Evolutionary conservation across 805 yeast genomes (phyloP).

Genomic region (Candida sakaeoensis): DNA sequence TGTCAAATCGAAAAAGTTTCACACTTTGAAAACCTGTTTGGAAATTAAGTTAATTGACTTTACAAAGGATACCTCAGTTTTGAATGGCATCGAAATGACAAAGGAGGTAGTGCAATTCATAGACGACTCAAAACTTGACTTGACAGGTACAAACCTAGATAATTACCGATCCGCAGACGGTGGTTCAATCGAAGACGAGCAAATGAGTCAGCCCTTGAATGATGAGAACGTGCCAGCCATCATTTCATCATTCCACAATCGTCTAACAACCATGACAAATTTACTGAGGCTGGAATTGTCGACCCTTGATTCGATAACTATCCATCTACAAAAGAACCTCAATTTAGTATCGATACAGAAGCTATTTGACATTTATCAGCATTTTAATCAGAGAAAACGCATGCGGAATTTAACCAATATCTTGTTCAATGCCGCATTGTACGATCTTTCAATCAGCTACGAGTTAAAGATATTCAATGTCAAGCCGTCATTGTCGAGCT

Average conservation of each 20-base stretch:
- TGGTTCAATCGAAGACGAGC: background rate
- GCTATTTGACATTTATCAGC: conserved; percentile 5
- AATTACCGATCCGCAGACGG: background rate
- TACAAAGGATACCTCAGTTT: conserved; percentile 7
- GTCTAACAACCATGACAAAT: background rate
- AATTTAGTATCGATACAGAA: conserved; percentile 4
- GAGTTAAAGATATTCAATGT: conserved; percentile 23
- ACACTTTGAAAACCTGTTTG: conserved; percentile 9
- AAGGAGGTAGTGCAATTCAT: conserved; percentile 7
- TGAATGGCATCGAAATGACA: conserved; percentile 7
- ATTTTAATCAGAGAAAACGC: conserved; percentile 33
- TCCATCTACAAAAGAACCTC: conserved; percentile 4
- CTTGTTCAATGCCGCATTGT: conserved; percentile 28
- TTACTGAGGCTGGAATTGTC: conserved; percentile 5
- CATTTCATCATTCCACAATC: background rate
- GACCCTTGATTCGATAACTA: conserved; percentile 5
- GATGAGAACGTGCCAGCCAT: no score
- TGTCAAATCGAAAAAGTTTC: conserved; percentile 10
- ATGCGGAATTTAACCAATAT: conserved; percentile 45
- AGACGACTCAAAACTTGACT: conserved; percentile 6
- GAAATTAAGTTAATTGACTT: conserved; percentile 13
- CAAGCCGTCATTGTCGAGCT: conserved; percentile 4
- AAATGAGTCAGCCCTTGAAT: background rate
- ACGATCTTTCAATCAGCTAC: conserved; percentile 23
- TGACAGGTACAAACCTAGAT: no score